phyloP scores from a whole-genome alignment of 805 yeast genomes.

The Saccharomycopsis schoenii region DNA sequence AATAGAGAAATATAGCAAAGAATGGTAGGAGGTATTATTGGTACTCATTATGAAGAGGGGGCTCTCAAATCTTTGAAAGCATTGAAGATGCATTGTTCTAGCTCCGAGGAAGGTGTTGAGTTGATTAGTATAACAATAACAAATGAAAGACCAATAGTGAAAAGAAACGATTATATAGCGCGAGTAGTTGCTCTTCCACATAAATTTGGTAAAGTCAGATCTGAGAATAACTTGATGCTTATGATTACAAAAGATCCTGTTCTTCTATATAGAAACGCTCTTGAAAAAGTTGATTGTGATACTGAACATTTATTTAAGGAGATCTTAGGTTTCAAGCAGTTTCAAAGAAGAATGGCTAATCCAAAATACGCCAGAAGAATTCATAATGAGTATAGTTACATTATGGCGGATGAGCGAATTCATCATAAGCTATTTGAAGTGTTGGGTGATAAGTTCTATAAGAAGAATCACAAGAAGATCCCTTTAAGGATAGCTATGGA shows the following conservation, averaged over 20 bases:
- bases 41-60: neutral
- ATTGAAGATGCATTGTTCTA: neutral
- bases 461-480: slow-evolving; percentile 47
- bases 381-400: slow-evolving; percentile 52
- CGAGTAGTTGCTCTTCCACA: slow-evolving; percentile 41
- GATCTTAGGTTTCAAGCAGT: slow-evolving; percentile 48
- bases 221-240: slow-evolving; percentile 36
- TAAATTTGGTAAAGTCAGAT: slow-evolving; percentile 37
- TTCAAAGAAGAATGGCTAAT: slow-evolving; percentile 37
- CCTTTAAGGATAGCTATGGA: slow-evolving; percentile 60
- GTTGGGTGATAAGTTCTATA: slow-evolving; percentile 52
- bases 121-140: slow-evolving; percentile 32
- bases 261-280: slow-evolving; percentile 39
- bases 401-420: slow-evolving; percentile 62
- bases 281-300: slow-evolving; percentile 39
- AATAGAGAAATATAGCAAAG: neutral
- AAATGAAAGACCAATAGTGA: slow-evolving; percentile 35
- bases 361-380: slow-evolving; percentile 38
- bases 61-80: neutral
- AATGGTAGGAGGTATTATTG: neutral
- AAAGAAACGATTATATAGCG: slow-evolving; percentile 41
- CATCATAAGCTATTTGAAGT: slow-evolving; percentile 49
- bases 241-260: slow-evolving; percentile 71
- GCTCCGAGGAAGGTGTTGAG: slow-evolving; percentile 20
- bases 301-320: slow-evolving; percentile 56